Evolutionary conservation across 768 basidiomycete species (phyloP), one percentile per base, ranked within the genome.

Genomic region (Paxillus involutus): DNA sequence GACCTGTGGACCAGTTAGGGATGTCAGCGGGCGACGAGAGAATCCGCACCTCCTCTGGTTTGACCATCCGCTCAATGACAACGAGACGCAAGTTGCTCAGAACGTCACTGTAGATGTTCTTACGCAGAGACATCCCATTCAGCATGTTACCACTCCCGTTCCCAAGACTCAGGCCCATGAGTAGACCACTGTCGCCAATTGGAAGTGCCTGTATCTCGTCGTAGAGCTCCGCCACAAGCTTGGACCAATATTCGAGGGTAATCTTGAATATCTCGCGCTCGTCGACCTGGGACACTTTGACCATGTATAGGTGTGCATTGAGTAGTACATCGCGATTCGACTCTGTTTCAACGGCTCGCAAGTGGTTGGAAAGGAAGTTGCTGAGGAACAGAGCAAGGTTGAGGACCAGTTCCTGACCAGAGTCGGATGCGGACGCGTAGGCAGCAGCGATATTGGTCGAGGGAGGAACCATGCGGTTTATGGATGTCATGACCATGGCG

Each of bases 221-320:
- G 67, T 99, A 98, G 17, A 99, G 80, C 67, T 97, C 96, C 2
- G 93, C 85, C 13, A 99, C 96, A 26, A 99, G 86, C 71, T 95
- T 94, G 51, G 86, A 71, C 93, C 97, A 99, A 74, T 98, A 99
- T 67, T 98, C 97, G 65, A 98, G 74, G 62, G 96, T 97, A 65
- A 99, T 97, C 75, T 99, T 99, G 85, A 98, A 98, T 59, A 99
- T 90, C 71, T 99, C 97, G 48, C 96, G 87, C 67, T 99, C 97
- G 63, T 99, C 96, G 35, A 99, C 97, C 61, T 94, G 94, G 0
- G 93, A 95, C 36, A 99, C 86, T 73, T 98, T 98, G 68, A 98
- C 92, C 84, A 99, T 93, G 74, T 98, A 99, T 29, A 96, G 76
- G 71, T 99, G 96, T 0, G 96, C 95, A 67, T 98, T 99, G 49